These are phyloP conservation scores for Zasmidium angulare DNA, from an alignment of 2,329 filamentous ascomycete genomes.

Conservation along the genomic window DNA sequence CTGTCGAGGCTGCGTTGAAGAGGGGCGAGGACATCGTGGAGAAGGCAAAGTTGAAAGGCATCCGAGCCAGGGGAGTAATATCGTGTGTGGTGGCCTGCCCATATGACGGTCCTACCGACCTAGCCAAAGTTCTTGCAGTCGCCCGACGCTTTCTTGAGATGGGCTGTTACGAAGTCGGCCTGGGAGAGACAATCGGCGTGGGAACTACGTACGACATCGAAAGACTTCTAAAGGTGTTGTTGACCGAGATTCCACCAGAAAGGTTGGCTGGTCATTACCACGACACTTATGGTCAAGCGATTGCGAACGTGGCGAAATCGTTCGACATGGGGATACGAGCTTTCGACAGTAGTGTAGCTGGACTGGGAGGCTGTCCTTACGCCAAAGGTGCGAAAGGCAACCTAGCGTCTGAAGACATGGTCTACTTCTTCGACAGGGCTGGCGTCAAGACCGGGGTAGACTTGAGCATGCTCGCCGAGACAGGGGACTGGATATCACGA, in stretches of 20 bases:
- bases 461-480: conserved; percentile 20
- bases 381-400: conserved; percentile 32
- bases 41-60: conserved; percentile 28
- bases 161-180: conserved; percentile 32
- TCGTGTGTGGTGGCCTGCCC: conserved; percentile 47
- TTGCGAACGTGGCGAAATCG: conserved; percentile 28
- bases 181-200: conserved; percentile 31
- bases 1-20: conserved; percentile 39
- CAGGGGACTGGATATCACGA: conserved; percentile 29
- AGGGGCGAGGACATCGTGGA: conserved; percentile 35
- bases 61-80: conserved; percentile 40
- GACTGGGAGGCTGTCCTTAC: conserved; percentile 33
- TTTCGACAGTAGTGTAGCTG: conserved; percentile 32
- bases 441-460: conserved; percentile 30
- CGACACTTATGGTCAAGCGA: conserved; percentile 33
- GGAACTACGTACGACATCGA: conserved; percentile 30
- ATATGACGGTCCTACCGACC: conserved; percentile 33
- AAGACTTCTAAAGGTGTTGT: conserved; percentile 35
- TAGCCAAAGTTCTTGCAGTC: conserved; percentile 20
- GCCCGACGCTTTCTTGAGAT: conserved; percentile 23
- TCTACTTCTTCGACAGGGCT: conserved; percentile 27
- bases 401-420: conserved; percentile 31
- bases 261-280: conserved; percentile 33
- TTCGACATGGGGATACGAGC: conserved; percentile 27
- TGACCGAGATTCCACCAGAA: conserved; percentile 23